phyloP scores from a whole-genome alignment of 345 rosid genomes.

The Pistacia atlantica region DNA sequence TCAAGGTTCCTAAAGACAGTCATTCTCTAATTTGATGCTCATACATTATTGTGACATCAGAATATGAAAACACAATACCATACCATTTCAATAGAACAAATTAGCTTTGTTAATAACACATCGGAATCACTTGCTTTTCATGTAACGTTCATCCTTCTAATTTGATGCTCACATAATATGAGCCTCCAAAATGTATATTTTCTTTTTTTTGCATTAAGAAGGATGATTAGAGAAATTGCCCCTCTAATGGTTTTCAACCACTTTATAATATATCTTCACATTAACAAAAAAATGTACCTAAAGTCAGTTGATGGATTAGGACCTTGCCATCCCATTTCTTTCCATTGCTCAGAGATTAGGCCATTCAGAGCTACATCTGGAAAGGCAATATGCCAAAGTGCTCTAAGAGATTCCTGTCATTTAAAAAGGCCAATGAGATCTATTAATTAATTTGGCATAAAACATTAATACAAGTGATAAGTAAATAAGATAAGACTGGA shows the following conservation, averaged over 20 bases:
- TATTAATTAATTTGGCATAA: neutral
- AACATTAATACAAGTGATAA: slow-evolving; percentile 2
- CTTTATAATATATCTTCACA: neutral
- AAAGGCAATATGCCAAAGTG: slow-evolving; percentile 77
- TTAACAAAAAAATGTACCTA: slow-evolving; percentile 48
- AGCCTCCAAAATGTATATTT: neutral
- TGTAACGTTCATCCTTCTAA: neutral
- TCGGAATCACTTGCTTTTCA: neutral
- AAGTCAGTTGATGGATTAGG: slow-evolving; percentile 97
- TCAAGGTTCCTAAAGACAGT: neutral
- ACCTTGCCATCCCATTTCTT: slow-evolving; percentile 99
- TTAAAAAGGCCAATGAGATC: slow-evolving; percentile 7
- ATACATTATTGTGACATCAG: neutral
- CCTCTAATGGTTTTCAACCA: neutral
- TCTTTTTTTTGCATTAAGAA: neutral
- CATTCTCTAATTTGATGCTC: neutral
- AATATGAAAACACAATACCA: neutral
- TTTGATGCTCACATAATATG: neutral
- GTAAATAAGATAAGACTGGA: neutral
- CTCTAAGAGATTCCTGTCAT: slow-evolving; percentile 78
- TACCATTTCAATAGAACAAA: no score
- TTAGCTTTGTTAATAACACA: neutral
- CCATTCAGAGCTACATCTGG: slow-evolving; percentile 67
- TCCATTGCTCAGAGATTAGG: slow-evolving; percentile 93
- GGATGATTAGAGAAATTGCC: slow-evolving; percentile 2